A percentile compares a stretch with the other conserved stretches of the same genome.
Evolutionary conservation across 805 yeast species (phyloP).

Genomic region (Ogataea paradorogensis): DNA sequence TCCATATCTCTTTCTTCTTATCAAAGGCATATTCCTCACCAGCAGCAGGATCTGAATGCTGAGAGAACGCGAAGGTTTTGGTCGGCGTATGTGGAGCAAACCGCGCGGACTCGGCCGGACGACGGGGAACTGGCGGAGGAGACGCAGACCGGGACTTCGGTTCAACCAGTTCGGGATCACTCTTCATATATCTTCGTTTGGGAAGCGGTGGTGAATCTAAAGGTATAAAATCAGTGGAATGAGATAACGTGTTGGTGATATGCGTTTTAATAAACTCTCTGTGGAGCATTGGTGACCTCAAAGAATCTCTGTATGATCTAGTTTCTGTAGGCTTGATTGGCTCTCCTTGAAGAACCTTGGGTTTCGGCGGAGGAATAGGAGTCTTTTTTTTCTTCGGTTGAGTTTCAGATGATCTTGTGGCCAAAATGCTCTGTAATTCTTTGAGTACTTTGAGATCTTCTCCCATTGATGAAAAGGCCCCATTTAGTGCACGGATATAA

Average conservation of each 20-base stretch:
- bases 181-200: constrained; percentile 4
- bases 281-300: constrained; percentile 8
- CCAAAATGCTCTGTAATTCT: constrained; percentile 22
- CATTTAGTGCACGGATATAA: constrained; percentile 73
- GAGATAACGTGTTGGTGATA: constrained; percentile 5
- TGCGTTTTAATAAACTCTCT: constrained; percentile 7
- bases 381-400: constrained; percentile 15
- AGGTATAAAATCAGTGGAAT: constrained; percentile 6
- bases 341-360: constrained; percentile 37
- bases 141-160: constrained; percentile 7
- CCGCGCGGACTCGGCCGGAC: constrained; percentile 9
- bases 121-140: constrained; percentile 15
- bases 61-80: constrained; percentile 6
- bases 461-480: constrained; percentile 56
- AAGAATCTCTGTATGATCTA: constrained; percentile 6
- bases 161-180: constrained; percentile 4
- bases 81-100: constrained; percentile 6
- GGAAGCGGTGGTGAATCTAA: constrained; percentile 14
- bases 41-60: constrained; percentile 4
- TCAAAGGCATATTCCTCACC: constrained; percentile 34
- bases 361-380: constrained; percentile 51
- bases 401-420: background rate
- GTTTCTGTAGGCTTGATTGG: constrained; percentile 12
- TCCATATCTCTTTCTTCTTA: constrained; percentile 56
- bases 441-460: constrained; percentile 36